phyloP scores from a whole-genome alignment of 345 rosid species.

The Eucalyptus polyanthemos region DNA sequence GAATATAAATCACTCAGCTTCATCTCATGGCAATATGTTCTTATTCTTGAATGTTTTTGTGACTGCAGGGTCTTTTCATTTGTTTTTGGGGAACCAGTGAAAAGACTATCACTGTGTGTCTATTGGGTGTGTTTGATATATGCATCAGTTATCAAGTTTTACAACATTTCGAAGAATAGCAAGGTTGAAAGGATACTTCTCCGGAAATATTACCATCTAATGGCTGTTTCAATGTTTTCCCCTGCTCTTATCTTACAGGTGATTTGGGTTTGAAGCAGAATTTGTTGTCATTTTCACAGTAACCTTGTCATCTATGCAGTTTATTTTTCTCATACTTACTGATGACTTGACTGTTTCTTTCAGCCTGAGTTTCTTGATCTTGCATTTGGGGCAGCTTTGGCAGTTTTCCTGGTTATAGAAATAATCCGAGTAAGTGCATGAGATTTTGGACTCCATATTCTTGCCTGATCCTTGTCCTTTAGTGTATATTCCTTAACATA shows the following conservation, averaged over 20 bases:
- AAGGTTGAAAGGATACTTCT: slow-evolving; percentile 95
- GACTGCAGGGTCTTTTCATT: slow-evolving; percentile 58
- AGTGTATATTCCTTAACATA: not conserved
- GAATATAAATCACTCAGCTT: not conserved
- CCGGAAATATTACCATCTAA: slow-evolving; percentile 86
- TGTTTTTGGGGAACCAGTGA: slow-evolving; percentile 65
- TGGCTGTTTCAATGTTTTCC: slow-evolving; percentile 94
- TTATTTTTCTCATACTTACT: not conserved
- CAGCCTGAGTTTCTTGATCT: slow-evolving; percentile 95
- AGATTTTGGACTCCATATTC: not conserved
- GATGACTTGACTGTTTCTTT: slow-evolving; percentile 4
- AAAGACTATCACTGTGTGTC: slow-evolving; percentile 66
- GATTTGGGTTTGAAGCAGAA: not conserved
- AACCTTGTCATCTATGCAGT: not conserved
- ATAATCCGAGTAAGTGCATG: slow-evolving; percentile 66
- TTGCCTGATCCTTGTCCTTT: not conserved
- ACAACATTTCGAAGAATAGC: slow-evolving; percentile 78
- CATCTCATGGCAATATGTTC: not conserved
- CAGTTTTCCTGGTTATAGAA: slow-evolving; percentile 67
- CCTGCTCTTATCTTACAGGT: slow-evolving; percentile 98
- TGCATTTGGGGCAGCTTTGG: slow-evolving; percentile 94
- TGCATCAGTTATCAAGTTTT: slow-evolving; percentile 62
- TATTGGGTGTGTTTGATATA: slow-evolving; percentile 68
- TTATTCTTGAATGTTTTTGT: not conserved
- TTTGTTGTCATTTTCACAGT: not conserved